These are phyloP conservation scores for Wickerhamiella domercqiae DNA, from an alignment of 805 yeast genomes.

Conservation along the genomic window DNA sequence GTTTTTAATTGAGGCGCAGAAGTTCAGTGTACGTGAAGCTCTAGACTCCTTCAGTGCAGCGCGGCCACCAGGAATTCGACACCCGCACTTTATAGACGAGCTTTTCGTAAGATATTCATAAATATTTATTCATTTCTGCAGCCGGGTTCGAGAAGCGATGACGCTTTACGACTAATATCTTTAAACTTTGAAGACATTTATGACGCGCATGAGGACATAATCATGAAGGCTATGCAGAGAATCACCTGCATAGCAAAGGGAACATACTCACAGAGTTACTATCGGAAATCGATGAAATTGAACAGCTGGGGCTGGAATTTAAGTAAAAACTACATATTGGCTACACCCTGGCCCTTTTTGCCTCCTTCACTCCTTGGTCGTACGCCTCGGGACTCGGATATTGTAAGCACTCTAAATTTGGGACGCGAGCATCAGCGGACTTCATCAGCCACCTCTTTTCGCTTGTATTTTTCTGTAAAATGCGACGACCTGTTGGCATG, in stretches of 20 bases:
- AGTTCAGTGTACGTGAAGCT: slow-evolving; percentile 49
- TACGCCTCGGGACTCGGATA: no score
- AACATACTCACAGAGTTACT: no score
- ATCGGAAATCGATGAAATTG: no score
- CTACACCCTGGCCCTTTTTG: no score
- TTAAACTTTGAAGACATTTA: not conserved
- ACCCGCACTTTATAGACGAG: slow-evolving; percentile 62
- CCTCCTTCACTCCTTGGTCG: no score
- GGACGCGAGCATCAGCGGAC: no score
- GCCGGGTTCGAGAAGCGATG: not conserved
- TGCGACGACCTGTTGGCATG: not conserved
- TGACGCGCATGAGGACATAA: not conserved
- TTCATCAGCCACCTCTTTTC: no score
- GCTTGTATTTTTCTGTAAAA: not conserved
- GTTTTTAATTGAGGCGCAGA: slow-evolving; percentile 44
- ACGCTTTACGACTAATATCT: not conserved
- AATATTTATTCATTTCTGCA: not conserved
- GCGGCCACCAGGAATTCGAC: slow-evolving; percentile 59
- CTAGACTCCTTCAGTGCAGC: slow-evolving; percentile 41
- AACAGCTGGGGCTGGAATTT: no score
- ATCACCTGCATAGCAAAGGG: no score
- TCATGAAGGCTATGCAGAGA: no score
- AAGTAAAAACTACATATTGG: no score
- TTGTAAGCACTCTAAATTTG: no score
- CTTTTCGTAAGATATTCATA: slow-evolving; percentile 43